These are phyloP conservation scores for Cladophialophora yegresii DNA, from an alignment of 2,329 filamentous ascomycete species.

Conservation along the genomic window DNA sequence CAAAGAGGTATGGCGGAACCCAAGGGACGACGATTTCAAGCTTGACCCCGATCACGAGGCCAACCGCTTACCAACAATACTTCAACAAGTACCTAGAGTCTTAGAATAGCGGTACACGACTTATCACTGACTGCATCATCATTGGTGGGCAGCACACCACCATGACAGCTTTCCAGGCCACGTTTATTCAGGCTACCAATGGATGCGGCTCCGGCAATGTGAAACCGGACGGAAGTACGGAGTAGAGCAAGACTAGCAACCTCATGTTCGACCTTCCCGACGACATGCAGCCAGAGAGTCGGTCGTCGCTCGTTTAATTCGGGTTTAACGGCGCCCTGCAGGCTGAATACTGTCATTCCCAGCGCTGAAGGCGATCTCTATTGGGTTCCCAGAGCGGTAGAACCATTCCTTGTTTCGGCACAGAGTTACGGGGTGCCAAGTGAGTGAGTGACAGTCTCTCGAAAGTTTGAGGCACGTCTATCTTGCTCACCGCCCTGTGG, in stretches of 20 bases:
- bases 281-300: background rate
- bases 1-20: constrained; percentile 14
- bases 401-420: background rate
- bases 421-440: constrained; percentile 5
- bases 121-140: constrained; percentile 1
- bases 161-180: constrained; percentile 8
- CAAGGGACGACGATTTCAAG: constrained; percentile 6
- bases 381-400: constrained; percentile 1
- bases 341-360: background rate
- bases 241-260: background rate
- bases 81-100: background rate
- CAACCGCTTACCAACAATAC: constrained; percentile 25
- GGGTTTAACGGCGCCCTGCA: constrained; percentile 2
- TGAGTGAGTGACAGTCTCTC: background rate
- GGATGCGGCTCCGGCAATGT: background rate
- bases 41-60: constrained; percentile 27
- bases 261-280: background rate
- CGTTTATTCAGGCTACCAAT: constrained; percentile 9
- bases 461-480: background rate
- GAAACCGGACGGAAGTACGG: constrained; percentile 2
- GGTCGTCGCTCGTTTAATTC: background rate
- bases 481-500: constrained; percentile 10
- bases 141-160: constrained; percentile 14
- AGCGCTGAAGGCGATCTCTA: constrained; percentile 2
- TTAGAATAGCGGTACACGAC: constrained; percentile 11